Evolutionary conservation across 2,329 filamentous ascomycete genomes (phyloP), one percentile per base, ranked within the genome.

Genomic region (Colletotrichum spinosum): DNA sequence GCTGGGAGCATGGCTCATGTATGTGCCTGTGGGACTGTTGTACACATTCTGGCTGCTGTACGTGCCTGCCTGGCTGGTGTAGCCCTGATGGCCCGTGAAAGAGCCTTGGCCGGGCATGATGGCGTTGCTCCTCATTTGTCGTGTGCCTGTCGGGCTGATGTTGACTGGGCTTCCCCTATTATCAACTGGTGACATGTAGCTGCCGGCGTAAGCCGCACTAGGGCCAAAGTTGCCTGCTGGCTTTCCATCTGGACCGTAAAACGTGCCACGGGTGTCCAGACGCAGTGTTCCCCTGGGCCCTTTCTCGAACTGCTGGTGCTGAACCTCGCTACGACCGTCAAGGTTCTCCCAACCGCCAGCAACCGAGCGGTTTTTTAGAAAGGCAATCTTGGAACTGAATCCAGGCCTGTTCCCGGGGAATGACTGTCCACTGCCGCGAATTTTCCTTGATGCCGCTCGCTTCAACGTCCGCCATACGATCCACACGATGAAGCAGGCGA

Each of bases 401-500:
- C 72, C 67, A 13, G 69, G 67, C 15, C 67, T 64, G 17, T 72
- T 59, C 70, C 12, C 68, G 68, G 8, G 71, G 65, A 37, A 70
- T 70, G 15, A 66, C 54, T 34, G 59, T 50, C 35, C 59, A 67
- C 55, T 69, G 69, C 9, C 65, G 63, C 37, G 69, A 69, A 55
- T 72, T 77, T 67, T 75, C 79, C 60, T 75, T 75, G 49, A 25
- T 5, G 25, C 76, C 54, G 74, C 72, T 25, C 76, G 74, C 70
- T 77, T 81, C 11, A 79, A 69, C 37, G 81, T 72, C 77, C 78
- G 81, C 74, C 79, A 83, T 6, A 80, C 70, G 33, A 84, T 73
- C 81, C 81, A 85, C 8, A 70, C 69, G 33, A 84, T 62, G 64
- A 83, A 81, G 56, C 78, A 81, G 8, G 83, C 64, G 35, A 83